Conservation (phyloP, 257 asterid species). For the Schizonepeta tenuifolia region DNA sequence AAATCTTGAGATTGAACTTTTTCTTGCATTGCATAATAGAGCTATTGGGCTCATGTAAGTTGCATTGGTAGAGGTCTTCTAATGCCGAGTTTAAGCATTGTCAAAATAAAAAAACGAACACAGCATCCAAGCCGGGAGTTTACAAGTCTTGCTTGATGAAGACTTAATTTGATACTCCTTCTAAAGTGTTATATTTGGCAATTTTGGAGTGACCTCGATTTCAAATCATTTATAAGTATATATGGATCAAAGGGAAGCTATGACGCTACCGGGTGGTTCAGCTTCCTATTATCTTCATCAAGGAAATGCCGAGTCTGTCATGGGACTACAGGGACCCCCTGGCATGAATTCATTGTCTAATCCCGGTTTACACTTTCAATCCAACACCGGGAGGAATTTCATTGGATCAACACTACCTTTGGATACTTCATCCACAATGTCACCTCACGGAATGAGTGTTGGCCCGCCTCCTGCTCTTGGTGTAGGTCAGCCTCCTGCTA, state of each 20-base stretch:
- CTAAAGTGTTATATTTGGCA: background rate
- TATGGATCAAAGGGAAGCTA: constrained; percentile 61
- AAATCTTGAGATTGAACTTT: constrained; percentile 4
- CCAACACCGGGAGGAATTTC: constrained; percentile 42
- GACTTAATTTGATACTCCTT: background rate
- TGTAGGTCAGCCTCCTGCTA: constrained; percentile 47
- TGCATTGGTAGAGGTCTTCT: background rate
- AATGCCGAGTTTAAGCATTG: constrained; percentile 26
- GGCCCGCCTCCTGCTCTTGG: constrained; percentile 50
- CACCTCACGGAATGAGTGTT: constrained; percentile 47
- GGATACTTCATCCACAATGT: constrained; percentile 48
- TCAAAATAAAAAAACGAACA: constrained; percentile 15
- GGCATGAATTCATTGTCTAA: constrained; percentile 45
- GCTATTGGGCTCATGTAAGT: constrained; percentile 20
- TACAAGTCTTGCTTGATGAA: constrained; percentile 19
- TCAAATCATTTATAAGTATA: constrained; percentile 26
- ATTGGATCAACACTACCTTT: constrained; percentile 45
- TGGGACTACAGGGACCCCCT: constrained; percentile 50
- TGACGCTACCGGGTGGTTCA: constrained; percentile 50
- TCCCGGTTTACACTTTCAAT: constrained; percentile 44
- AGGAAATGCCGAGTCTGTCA: constrained; percentile 42
- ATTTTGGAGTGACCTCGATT: constrained; percentile 30
- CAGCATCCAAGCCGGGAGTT: constrained; percentile 1
- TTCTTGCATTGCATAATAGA: constrained; percentile 18
- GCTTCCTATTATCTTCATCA: constrained; percentile 50